Conservation (phyloP, 805 yeast genomes). For the Myxozyma nipponensis region DNA sequence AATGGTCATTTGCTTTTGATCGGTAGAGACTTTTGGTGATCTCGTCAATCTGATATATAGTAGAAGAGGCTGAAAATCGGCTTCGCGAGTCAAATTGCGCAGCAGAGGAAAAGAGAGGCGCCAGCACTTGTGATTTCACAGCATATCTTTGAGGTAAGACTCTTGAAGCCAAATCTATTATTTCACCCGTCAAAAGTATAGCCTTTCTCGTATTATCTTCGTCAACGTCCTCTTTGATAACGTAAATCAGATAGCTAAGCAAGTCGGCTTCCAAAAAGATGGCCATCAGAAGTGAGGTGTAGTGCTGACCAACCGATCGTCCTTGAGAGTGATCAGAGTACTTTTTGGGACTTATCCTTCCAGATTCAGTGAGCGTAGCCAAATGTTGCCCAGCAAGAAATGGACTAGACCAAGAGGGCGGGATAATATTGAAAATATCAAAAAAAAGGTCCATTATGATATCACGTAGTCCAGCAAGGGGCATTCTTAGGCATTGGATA, state of each 20-base stretch:
- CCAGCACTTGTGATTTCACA: conserved; percentile 29
- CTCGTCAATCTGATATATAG: conserved; percentile 49
- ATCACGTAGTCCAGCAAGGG: conserved; percentile 49
- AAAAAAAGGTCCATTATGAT: conserved; percentile 67
- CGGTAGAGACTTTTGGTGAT: conserved; percentile 33
- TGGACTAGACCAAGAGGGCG: conserved; percentile 52
- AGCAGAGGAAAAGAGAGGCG: conserved; percentile 32
- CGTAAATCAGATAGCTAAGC: conserved; percentile 6
- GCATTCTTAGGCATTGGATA: conserved; percentile 57
- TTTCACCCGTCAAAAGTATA: conserved; percentile 59
- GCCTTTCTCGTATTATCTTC: conserved; percentile 54
- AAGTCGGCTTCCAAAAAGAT: conserved; percentile 44
- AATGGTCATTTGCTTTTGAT: conserved; percentile 9
- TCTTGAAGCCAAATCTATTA: conserved; percentile 51
- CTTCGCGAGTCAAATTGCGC: conserved; percentile 22
- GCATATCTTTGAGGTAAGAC: conserved; percentile 51
- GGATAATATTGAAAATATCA: conserved; percentile 59
- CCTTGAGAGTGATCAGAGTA: neutral
- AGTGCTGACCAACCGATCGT: conserved; percentile 49
- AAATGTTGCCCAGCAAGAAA: conserved; percentile 34
- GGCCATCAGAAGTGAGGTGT: conserved; percentile 56
- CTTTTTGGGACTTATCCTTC: too few relatives aligned
- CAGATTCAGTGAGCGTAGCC: conserved; percentile 5
- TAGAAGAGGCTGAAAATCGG: conserved; percentile 36
- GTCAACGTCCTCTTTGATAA: conserved; percentile 36